Evolutionary conservation across 345 rosid genomes (phyloP).

Genomic region (Passiflora organensis): DNA sequence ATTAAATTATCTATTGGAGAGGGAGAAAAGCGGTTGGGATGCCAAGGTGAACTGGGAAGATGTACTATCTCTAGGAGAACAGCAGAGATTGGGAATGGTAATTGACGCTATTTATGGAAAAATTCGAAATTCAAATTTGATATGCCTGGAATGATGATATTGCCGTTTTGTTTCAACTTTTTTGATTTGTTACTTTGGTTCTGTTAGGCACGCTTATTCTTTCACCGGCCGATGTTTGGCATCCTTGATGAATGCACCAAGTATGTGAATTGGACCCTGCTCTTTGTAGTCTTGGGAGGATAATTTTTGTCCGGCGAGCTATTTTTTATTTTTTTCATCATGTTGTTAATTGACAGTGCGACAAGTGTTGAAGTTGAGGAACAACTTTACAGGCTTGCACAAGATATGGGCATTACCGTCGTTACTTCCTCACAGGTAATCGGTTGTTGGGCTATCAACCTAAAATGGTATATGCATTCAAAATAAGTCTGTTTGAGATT

Average conservation of each 20-base stretch:
- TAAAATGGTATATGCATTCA: background rate
- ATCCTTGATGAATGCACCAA: slow-evolving; percentile 98
- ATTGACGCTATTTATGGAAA: slow-evolving; percentile 13
- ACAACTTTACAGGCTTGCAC: slow-evolving; percentile 81
- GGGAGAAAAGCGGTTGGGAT: slow-evolving; percentile 87
- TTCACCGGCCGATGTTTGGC: slow-evolving; percentile 86
- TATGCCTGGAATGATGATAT: background rate
- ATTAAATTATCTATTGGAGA: slow-evolving; percentile 75
- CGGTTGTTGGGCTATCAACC: slow-evolving; percentile 5
- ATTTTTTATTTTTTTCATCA: background rate
- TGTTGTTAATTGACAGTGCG: slow-evolving; percentile 48
- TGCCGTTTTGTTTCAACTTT: background rate
- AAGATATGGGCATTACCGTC: slow-evolving; percentile 77
- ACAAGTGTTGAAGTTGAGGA: slow-evolving; percentile 97
- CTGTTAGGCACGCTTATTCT: slow-evolving; percentile 83
- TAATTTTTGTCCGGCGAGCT: too few relatives aligned
- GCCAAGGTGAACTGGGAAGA: slow-evolving; percentile 84
- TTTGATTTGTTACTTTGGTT: slow-evolving; percentile 19
- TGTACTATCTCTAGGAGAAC: slow-evolving; percentile 93
- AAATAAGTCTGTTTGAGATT: background rate
- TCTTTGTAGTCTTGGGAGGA: background rate
- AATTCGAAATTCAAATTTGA: background rate
- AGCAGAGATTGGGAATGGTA: slow-evolving; percentile 98
- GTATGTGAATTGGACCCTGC: slow-evolving; percentile 38
- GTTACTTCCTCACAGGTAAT: slow-evolving; percentile 91